Conservation (phyloP, 495 filamentous ascomycete genomes). For the Hypoxylon perforatum region DNA sequence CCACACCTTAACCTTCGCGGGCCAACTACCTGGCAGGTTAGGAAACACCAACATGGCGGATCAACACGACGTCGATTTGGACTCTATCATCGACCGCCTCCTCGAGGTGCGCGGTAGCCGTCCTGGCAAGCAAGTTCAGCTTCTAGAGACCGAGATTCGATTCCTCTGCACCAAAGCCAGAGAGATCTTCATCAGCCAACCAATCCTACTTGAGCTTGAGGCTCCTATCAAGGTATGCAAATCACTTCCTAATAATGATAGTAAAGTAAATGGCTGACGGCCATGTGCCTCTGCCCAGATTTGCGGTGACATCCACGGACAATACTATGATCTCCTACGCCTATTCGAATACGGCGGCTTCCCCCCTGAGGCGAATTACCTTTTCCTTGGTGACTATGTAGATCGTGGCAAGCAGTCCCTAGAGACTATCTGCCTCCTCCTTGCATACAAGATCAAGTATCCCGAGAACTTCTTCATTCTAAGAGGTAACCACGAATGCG, state of each 20-base stretch:
- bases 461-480: constrained; percentile 99
- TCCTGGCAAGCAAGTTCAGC: constrained; percentile 97
- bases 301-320: constrained; percentile 98
- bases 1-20: constrained; percentile 39
- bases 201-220: constrained; percentile 95
- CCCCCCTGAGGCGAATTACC: constrained; percentile 98
- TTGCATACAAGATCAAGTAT: constrained; percentile 99
- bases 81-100: constrained; percentile 98
- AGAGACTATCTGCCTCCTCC: constrained; percentile 97
- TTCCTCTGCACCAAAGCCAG: constrained; percentile 98
- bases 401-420: constrained; percentile 99
- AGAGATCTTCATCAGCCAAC: constrained; percentile 99
- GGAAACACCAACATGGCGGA: constrained; percentile 84
- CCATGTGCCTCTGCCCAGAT: constrained; percentile 69
- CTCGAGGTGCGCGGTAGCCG: constrained; percentile 97
- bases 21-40: constrained; percentile 58
- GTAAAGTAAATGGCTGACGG: constrained; percentile 5
- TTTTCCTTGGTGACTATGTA: constrained; percentile 99
- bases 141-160: constrained; percentile 95
- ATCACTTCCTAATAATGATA: constrained; percentile 16
- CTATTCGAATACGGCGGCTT: constrained; percentile 99
- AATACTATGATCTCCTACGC: constrained; percentile 98
- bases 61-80: constrained; percentile 95
- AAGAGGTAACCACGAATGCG: constrained; percentile 98
- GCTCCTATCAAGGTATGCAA: constrained; percentile 94